Conservation (phyloP, 1,139 yeast genomes). For the Yamadazyma dushanensis region DNA sequence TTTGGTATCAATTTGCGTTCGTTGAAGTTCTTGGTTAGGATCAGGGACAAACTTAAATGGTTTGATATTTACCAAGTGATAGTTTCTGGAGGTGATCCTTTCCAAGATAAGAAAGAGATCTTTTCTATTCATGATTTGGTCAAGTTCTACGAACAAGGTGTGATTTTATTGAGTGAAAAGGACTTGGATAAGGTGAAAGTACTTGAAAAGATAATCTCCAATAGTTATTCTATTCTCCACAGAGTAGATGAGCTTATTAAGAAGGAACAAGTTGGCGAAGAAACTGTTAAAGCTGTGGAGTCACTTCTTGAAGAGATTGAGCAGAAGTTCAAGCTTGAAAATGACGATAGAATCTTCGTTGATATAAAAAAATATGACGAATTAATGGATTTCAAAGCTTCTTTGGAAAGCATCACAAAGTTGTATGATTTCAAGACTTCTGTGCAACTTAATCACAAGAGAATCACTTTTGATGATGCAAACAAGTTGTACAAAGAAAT, state of each 20-base stretch:
- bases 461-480: slow-evolving; percentile 23
- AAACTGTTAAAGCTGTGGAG: slow-evolving; percentile 12
- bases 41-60: slow-evolving; percentile 55
- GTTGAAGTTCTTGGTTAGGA: slow-evolving; percentile 45
- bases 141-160: slow-evolving; percentile 43
- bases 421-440: slow-evolving; percentile 11
- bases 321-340: slow-evolving; percentile 12
- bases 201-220: slow-evolving; percentile 26
- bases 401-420: slow-evolving; percentile 13
- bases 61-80: slow-evolving; percentile 33
- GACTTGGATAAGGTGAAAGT: slow-evolving; percentile 26
- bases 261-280: slow-evolving; percentile 5
- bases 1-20: slow-evolving; percentile 60
- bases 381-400: slow-evolving; percentile 14
- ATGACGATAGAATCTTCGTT: slow-evolving; percentile 15
- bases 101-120: slow-evolving; percentile 31
- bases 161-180: slow-evolving; percentile 28
- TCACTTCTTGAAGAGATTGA: slow-evolving; percentile 16
- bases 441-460: slow-evolving; percentile 6
- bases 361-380: slow-evolving; percentile 15
- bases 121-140: slow-evolving; percentile 38
- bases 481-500: slow-evolving; percentile 25
- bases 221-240: slow-evolving; percentile 31
- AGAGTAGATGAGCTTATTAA: slow-evolving; percentile 27
- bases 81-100: slow-evolving; percentile 44